Evolutionary conservation across 805 yeast species (phyloP).

Genomic region (Spathaspora hagerdaliae): DNA sequence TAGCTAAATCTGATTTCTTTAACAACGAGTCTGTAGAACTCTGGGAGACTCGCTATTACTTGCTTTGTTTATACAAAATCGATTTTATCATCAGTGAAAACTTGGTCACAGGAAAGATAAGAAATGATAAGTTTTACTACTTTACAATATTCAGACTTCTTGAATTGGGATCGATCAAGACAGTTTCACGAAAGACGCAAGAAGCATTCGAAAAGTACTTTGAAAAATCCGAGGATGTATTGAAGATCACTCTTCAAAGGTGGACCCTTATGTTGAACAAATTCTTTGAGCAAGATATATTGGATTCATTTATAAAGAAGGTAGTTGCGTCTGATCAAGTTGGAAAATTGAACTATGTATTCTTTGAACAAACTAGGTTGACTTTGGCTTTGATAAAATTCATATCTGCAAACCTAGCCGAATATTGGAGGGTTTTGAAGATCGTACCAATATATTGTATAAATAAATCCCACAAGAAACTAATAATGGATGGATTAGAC

Average conservation of each 20-base stretch:
- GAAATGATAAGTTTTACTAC: constrained; percentile 18
- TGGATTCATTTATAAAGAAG: constrained; percentile 21
- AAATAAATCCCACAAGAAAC: constrained; percentile 18
- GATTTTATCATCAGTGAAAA: constrained; percentile 14
- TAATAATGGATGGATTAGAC: constrained; percentile 11
- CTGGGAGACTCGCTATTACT: constrained; percentile 47
- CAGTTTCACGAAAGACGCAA: constrained; percentile 4
- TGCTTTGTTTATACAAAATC: constrained; percentile 41
- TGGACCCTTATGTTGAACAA: constrained; percentile 51
- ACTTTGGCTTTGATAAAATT: constrained; percentile 22
- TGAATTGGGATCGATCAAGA: constrained; percentile 34
- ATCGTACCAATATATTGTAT: constrained; percentile 50
- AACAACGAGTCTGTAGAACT: constrained; percentile 15
- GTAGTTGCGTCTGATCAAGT: constrained; percentile 16
- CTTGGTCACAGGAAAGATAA: background rate
- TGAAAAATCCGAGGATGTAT: constrained; percentile 9
- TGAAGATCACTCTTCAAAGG: constrained; percentile 32
- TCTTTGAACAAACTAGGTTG: constrained; percentile 47
- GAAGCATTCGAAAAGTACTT: constrained; percentile 10
- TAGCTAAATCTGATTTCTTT: constrained; percentile 10
- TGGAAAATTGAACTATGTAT: constrained; percentile 24
- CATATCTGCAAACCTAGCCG: constrained; percentile 10
- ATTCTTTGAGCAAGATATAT: constrained; percentile 24
- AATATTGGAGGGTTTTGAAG: constrained; percentile 1
- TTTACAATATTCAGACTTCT: constrained; percentile 46